Evolutionary conservation across 1,139 yeast species (phyloP), one percentile per base, ranked within the genome.

Genomic region (Candida sp.): DNA sequence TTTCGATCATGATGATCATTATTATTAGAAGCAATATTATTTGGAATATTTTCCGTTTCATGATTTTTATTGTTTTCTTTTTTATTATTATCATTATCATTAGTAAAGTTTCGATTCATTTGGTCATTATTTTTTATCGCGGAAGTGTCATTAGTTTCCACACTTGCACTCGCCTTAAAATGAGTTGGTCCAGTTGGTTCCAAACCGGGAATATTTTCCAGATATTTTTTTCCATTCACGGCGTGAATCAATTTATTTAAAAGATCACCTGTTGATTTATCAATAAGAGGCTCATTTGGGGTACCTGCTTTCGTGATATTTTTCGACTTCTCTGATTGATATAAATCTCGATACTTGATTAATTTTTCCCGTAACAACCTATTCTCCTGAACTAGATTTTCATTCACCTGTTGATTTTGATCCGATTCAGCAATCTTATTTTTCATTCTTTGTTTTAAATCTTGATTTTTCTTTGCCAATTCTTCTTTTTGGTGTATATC

Each of bases 331-430:
- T 15, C 19, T 15, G 19, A 15, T 15, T 15, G 68, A 36, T 67
- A 64, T 33, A 68, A 53, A 5, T 47, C 51, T 50, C 66, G 67
- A 43, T 69, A 69, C 52, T 69, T 69, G 37, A 58, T 55, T 43
- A 69, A 58, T 46, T 69, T 69, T 21, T 57, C 59, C 25, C 73
- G 53, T 34, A 70, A 56, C 27, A 68, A 53, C 11, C 51, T 61
- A 41, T 64, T 67, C 44, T 68, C 73, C 22, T 57, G 50, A 38
- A 47, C 48, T 35, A 62, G 45, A 12, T 49, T 56, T 19, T 59
- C 48, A 36, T 50, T 48, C 27, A 53, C 44, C 21, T 49, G 56
- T 3, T 52, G 51, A 9, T 46, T 48, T 37, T 46, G 11, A 11
- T 25, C 11, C 11, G 11, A 25, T 25, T 25, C 29, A 7, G 7